A percentile compares a stretch with the other conserved stretches of the same genome.
phyloP scores from a whole-genome alignment of 2,329 filamentous ascomycete species.

The Ploettnerulaceae sp. region DNA sequence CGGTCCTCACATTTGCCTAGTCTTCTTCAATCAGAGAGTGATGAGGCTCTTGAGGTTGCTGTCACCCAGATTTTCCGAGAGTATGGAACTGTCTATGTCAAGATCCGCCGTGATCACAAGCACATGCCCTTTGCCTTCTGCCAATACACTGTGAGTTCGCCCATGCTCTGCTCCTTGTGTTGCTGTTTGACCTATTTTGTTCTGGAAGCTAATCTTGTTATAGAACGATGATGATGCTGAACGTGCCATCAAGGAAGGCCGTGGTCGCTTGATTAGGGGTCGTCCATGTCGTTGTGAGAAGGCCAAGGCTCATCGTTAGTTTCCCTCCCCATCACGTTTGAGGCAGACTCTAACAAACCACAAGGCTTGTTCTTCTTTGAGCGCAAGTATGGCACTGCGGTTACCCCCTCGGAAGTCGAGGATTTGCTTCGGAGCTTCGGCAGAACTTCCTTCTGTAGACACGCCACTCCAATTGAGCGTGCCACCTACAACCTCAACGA shows the following conservation, averaged over 20 bases:
- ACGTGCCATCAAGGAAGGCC: constrained; percentile 43
- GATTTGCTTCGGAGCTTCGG: constrained; percentile 43
- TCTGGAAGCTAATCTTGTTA: no score
- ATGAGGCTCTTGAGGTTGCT: constrained; percentile 47
- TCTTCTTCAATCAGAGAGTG: constrained; percentile 46
- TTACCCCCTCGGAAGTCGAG: constrained; percentile 42
- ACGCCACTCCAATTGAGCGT: constrained; percentile 25
- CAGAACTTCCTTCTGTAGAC: constrained; percentile 34
- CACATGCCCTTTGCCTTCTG: constrained; percentile 62
- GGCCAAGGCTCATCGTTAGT: constrained; percentile 54
- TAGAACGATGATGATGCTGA: constrained; percentile 47
- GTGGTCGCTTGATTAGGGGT: constrained; percentile 47
- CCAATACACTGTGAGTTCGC: constrained; percentile 53
- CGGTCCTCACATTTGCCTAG: constrained; percentile 34
- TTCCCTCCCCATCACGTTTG: background rate
- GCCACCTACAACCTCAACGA: constrained; percentile 29
- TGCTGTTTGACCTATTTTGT: constrained; percentile 21
- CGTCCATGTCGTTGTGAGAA: constrained; percentile 56
- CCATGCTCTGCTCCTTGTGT: background rate
- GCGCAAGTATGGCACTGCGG: constrained; percentile 35
- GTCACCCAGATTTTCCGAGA: constrained; percentile 48
- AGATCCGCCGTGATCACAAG: constrained; percentile 55
- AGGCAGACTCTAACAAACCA: constrained; percentile 4
- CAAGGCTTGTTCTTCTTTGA: constrained; percentile 48
- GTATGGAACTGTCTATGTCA: constrained; percentile 55